Base-by-base conservation (phyloP, 768 basidiomycete genomes). In the Strobilomyces dryophilus region DNA sequence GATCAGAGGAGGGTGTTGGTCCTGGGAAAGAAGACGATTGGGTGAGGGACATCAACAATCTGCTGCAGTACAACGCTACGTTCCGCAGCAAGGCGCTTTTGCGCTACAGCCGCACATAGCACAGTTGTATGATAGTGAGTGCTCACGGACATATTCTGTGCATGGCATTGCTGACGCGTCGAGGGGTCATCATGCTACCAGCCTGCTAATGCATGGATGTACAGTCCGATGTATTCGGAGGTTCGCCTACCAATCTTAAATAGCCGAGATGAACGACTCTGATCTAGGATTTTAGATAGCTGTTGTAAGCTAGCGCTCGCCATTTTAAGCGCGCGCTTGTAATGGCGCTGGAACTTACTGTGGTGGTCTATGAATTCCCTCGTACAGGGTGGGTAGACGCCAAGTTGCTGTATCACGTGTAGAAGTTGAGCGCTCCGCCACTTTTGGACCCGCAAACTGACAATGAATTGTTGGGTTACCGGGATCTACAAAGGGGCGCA, bases 11-110 rank as follows among this genome's bases (percentile, higher is more conserved):
- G 69, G 87, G 87, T 26, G 88, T 82, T 24, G 80, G 80, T 9
- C 87, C 84, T 26, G 87, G 89, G 11, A 89, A 87, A 63, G 89
- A 91, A 61, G 90, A 92, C 64, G 92, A 93, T 61, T 97, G 94
- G 94, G 92, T 95, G n/a, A 79, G 90, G 51, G 94, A 97, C 65
- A 97, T 97, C 70, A 95, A 95, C 69, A 93, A 92, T 59, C 72
- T 97, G 53, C 72, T 97, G 51, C 92, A 95, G 71, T 97, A 95
- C 73, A 97, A 97, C 60, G 91, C 91, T 27, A 92, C 93, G 0
- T 97, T 97, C 71, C 75, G 90, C 66, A 91, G 89, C 74, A 92
- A 92, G 70, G 89, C 88, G n/a, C 73, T 91, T 54, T 69, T 90
- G 56, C 73, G 85, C 60, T 86, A 91, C 61, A 84, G 81, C 64